Percentiles rank a stretch among this genome's conserved stretches.
phyloP scores from a whole-genome alignment of 257 asterid genomes.

The Solanum medicagineum region DNA sequence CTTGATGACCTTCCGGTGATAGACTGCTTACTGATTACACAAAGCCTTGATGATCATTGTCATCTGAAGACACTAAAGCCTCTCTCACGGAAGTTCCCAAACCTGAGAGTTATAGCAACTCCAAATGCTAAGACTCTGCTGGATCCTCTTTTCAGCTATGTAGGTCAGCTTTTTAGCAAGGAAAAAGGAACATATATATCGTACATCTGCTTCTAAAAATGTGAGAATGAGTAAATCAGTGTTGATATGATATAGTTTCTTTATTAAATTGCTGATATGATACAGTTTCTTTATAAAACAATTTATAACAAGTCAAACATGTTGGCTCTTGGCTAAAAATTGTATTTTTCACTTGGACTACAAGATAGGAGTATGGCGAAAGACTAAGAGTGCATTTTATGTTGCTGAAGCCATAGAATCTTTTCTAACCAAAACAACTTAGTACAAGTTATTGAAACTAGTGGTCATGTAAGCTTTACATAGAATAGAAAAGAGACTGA shows the following conservation, averaged over 20 bases:
- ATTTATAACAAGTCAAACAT: neutral
- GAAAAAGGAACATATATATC: neutral
- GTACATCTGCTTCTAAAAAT: neutral
- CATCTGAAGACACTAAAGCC: conserved; percentile 82
- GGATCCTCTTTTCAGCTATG: conserved; percentile 34
- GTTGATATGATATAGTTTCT: neutral
- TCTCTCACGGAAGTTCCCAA: conserved; percentile 58
- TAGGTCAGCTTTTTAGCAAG: conserved; percentile 15
- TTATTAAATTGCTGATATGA: neutral
- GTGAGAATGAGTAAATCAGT: neutral
- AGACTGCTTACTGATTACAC: conserved; percentile 75
- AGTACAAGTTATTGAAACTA: neutral
- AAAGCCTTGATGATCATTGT: conserved; percentile 96
- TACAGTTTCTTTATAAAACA: neutral
- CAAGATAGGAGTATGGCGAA: neutral
- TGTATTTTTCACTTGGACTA: neutral
- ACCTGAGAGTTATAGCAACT: conserved; percentile 56
- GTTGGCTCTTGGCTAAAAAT: neutral
- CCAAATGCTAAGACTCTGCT: neutral
- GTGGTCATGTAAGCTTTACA: neutral
- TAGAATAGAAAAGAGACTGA: neutral
- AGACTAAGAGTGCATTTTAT: neutral
- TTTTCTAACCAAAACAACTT: neutral
- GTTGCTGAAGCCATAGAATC: neutral
- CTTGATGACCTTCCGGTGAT: conserved; percentile 78